Evolutionary conservation across 805 yeast species (phyloP).

Genomic region (Saccharomycodes ludwigii): DNA sequence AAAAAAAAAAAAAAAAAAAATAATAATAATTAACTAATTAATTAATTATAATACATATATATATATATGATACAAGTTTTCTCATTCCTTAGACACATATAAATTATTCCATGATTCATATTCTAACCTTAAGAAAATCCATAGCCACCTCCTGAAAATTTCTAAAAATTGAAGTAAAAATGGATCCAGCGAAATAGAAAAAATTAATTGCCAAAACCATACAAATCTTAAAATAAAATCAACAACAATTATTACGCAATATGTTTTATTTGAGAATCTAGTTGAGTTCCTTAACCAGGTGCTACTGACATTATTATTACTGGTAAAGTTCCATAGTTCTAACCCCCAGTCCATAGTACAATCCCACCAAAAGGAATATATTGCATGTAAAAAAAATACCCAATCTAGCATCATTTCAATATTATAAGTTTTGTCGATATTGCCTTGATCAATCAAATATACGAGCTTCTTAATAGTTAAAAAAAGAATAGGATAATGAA

Average conservation of each 20-base stretch:
- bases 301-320: slow-evolving; percentile 7
- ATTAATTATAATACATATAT: slow-evolving; percentile 4
- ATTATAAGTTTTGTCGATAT: slow-evolving; percentile 16
- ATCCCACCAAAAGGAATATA: slow-evolving; percentile 84
- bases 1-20: slow-evolving; percentile 1
- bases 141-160: slow-evolving; percentile 70
- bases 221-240: slow-evolving; percentile 63
- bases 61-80: slow-evolving; percentile 7
- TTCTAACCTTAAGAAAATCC: slow-evolving; percentile 82
- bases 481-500: slow-evolving; percentile 44
- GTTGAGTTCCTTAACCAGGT: slow-evolving; percentile 15
- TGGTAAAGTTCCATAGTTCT: slow-evolving; percentile 30
- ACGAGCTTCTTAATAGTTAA: slow-evolving; percentile 19
- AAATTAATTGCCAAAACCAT: slow-evolving; percentile 54
- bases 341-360: slow-evolving; percentile 80
- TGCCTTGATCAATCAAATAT: slow-evolving; percentile 7
- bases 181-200: slow-evolving; percentile 43
- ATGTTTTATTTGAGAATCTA: slow-evolving; percentile 23
- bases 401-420: no score
- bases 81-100: slow-evolving; percentile 1
- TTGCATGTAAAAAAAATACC: slow-evolving; percentile 61
- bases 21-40: neutral
- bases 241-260: slow-evolving; percentile 41
- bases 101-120: slow-evolving; percentile 39
- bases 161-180: slow-evolving; percentile 64